Conservation (phyloP, 75 land plant species). For the Sequoiadendron giganteum region DNA sequence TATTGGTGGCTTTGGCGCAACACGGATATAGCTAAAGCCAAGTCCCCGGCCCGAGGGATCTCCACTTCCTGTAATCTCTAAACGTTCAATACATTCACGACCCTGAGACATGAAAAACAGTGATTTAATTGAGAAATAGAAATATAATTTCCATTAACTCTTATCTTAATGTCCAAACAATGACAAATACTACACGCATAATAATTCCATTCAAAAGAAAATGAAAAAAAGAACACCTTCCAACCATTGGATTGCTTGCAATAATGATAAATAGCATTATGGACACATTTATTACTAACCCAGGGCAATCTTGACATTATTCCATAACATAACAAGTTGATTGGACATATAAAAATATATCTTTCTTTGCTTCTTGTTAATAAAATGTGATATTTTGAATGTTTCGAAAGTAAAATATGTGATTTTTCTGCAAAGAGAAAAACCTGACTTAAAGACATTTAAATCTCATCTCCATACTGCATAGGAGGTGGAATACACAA, state of each 20-base stretch:
- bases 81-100: slow-evolving; percentile 83
- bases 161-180: background rate
- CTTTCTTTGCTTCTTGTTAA: background rate
- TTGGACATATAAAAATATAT: background rate
- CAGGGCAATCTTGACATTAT: background rate
- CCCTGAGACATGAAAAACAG: slow-evolving; percentile 38
- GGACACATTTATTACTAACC: background rate
- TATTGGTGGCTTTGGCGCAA: slow-evolving; percentile 75
- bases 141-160: too few relatives aligned
- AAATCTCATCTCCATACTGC: background rate
- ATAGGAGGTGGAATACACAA: background rate
- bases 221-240: background rate
- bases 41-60: slow-evolving; percentile 98
- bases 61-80: slow-evolving; percentile 97
- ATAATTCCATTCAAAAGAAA: background rate
- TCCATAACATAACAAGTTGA: background rate
- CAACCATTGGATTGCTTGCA: background rate
- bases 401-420: background rate
- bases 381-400: background rate
- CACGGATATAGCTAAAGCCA: slow-evolving; percentile 97
- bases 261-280: background rate
- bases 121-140: background rate
- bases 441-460: background rate
- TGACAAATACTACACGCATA: background rate
- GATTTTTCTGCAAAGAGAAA: background rate